Evolutionary conservation across 2,329 filamentous ascomycete genomes (phyloP), one percentile per base, ranked within the genome.

Genomic region (Colletotrichum brevisporum): DNA sequence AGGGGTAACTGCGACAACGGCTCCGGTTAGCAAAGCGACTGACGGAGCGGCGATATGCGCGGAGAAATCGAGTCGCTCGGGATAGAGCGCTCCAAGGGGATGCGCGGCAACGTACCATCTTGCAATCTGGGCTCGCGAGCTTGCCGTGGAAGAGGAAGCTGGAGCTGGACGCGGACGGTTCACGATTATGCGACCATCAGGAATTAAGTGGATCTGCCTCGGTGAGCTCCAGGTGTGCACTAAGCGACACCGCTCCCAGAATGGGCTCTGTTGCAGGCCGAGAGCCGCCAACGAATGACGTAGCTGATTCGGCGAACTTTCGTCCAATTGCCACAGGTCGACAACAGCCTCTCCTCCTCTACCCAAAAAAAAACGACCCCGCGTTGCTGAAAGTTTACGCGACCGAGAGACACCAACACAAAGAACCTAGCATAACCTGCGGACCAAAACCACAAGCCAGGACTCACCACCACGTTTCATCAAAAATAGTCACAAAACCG

Each of bases 1-100:
- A 92, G 86, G 73, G 90, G 90, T 74, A 92, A 80, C 90, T 92
- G 73, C 51, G 60, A 57, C 26, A 45, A 36, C 45, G 48, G 47
- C 24, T 59, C 9, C 12, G 12, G 26, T 70, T 54, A 70, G 64
- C 63, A 39, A 45, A 26, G 6, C 27, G 16, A 9, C 10, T 16
- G 6, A 31, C 12, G 18, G 15, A 12, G 24, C 6, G 21, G 5
- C 5, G 36, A 21, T 3, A 47, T 58, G 13, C 24, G 6, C 15
- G 24, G 31, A 45, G 6, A 16, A 15, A 12, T 13, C 18, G 41
- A 10, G n/a, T 51, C 41, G 31, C 66, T 45, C 12, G 6, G 16
- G 12, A 12, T 13, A 13, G 12, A 6, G 8, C 3, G 8, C 27
- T 47, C 4, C 6, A 9, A 24, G 26, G 21, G 16, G 16, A 18